These are phyloP conservation scores for Phaeosphaeria sp. DNA, from an alignment of 2,329 filamentous ascomycete species.

Conservation along the genomic window DNA sequence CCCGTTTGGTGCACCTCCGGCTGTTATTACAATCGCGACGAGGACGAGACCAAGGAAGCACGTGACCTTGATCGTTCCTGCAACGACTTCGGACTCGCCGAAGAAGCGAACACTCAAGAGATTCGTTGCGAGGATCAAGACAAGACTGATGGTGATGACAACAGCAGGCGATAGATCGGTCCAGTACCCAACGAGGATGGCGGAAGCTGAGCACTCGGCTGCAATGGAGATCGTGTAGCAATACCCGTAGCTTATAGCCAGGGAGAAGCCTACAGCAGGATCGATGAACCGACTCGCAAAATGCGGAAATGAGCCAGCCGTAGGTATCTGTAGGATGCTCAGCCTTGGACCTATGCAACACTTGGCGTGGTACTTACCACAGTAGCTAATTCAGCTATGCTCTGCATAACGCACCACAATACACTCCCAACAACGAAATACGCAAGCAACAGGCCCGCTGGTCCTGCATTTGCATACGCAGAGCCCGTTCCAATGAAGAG, in stretches of 20 bases:
- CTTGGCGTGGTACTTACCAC: slow-evolving; percentile 13
- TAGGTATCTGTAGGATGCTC: slow-evolving; percentile 14
- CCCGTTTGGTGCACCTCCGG: slow-evolving; percentile 59
- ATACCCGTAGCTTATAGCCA: slow-evolving; percentile 52
- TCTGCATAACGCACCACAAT: slow-evolving; percentile 66
- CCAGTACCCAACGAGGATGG: slow-evolving; percentile 46
- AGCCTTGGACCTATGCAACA: not conserved
- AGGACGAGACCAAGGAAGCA: slow-evolving; percentile 43
- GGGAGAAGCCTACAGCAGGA: slow-evolving; percentile 65
- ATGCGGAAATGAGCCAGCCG: slow-evolving; percentile 65
- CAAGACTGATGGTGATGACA: slow-evolving; percentile 61
- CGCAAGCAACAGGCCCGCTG: slow-evolving; percentile 62
- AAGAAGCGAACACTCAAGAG: slow-evolving; percentile 59
- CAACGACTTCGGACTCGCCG: slow-evolving; percentile 56
- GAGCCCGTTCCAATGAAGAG: slow-evolving; percentile 27
- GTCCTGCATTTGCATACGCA: slow-evolving; percentile 43
- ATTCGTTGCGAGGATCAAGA: slow-evolving; percentile 59
- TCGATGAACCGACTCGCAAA: slow-evolving; percentile 69
- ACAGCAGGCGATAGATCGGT: slow-evolving; percentile 60
- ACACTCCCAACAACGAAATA: slow-evolving; percentile 62
- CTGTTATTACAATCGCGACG: slow-evolving; percentile 29
- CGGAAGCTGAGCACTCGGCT: slow-evolving; percentile 54
- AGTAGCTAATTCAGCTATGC: slow-evolving; percentile 65
- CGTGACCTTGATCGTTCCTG: slow-evolving; percentile 48
- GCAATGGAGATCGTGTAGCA: slow-evolving; percentile 56